Base-by-base conservation (phyloP, 805 yeast species). In the Wickerhamiella spandovensis region DNA sequence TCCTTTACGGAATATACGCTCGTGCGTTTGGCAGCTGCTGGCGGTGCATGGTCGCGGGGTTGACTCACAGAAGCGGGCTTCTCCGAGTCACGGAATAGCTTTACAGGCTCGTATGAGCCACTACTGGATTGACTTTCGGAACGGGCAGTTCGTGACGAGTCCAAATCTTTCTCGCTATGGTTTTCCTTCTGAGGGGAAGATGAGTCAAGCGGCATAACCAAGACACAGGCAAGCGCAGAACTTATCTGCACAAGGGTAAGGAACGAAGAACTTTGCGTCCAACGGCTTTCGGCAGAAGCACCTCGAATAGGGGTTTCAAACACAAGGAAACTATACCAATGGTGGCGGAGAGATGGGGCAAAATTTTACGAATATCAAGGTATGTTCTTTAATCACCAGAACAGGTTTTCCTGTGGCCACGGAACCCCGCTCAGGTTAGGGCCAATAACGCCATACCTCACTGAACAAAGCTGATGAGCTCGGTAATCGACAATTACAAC, bases 1-100 rank as follows among this genome's bases (percentile, higher is more conserved):
- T 64, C 70, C 53, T 61, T 51, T 39, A 53, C 53, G 9, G 56
- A 54, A 47, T 61, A 61, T 2, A n/a, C 20, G 20, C 39, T 35
- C 5, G 9, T 35, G 20, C 20, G 20, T 9, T 35, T 35, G 17
- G 20, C 39, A 5, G 18, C 21, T 23, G 20, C 25, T 21, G n/a
- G 21, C 15, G 22, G 17, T 44, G n/a, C 21, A 21, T 49, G 24
- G 12, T 3, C 13, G 32, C 32, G n/a, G 37, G 18, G 17, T 15
- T 23, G 20, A 12, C 25, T 15, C 10, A 3, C 18, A 15, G 39
- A 3, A 3, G 20, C 9, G 39, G 20, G 17, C 5, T 35, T 35
- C 20, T 7, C 18, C 3, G 20, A 17, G 20, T 35, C 39, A 9
- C 20, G 3, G 20, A 35, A 35, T 5, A 35, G 20, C 17, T 35